Conservation (phyloP, 352 stramenopile genomes). For the Phytophthora multivora region DNA sequence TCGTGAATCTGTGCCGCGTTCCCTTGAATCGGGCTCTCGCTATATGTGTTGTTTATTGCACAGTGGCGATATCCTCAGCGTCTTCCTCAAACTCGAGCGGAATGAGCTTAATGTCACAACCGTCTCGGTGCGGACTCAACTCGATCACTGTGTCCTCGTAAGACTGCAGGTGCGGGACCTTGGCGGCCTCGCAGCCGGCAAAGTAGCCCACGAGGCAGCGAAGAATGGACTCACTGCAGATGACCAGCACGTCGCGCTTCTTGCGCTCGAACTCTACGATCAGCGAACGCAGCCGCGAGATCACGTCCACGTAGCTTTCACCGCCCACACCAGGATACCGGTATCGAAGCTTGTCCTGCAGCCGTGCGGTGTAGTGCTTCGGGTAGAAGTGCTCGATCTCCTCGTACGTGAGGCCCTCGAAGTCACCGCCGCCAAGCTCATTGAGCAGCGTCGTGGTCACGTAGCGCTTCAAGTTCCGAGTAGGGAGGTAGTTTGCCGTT, state of each 20-base stretch:
- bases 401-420: conserved; percentile 87
- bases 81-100: conserved; percentile 66
- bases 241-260: conserved; percentile 87
- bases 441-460: conserved; percentile 92
- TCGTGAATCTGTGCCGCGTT: neutral
- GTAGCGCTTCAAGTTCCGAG: conserved; percentile 71
- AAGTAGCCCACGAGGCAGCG: conserved; percentile 86
- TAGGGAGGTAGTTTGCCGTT: conserved; percentile 70
- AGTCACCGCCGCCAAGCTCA: conserved; percentile 90
- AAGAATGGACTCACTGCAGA: conserved; percentile 82
- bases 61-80: conserved; percentile 19
- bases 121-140: conserved; percentile 80
- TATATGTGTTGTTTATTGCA: conserved; percentile 16
- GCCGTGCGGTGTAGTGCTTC: conserved; percentile 81
- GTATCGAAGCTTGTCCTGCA: conserved; percentile 93
- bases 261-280: conserved; percentile 94
- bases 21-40: neutral
- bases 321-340: conserved; percentile 89
- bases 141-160: conserved; percentile 79
- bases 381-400: conserved; percentile 88
- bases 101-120: conserved; percentile 85
- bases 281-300: conserved; percentile 89
- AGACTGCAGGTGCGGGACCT: conserved; percentile 74
- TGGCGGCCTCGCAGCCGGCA: conserved; percentile 67
- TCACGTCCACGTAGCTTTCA: conserved; percentile 95